Evolutionary conservation across 2,329 filamentous ascomycete species (phyloP).

Genomic region (Bretziella fagacearum): DNA sequence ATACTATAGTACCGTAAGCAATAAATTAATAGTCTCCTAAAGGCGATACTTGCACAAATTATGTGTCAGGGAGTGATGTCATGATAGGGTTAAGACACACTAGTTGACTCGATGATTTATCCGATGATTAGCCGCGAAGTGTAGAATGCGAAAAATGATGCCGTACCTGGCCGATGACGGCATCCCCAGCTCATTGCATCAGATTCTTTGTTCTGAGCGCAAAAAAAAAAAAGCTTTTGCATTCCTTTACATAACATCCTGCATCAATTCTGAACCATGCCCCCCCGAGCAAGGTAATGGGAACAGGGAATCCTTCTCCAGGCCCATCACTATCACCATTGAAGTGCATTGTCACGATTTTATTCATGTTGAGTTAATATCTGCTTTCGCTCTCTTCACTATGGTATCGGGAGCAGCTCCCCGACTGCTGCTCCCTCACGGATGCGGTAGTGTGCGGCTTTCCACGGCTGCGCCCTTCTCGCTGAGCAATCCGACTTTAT

Average conservation of each 20-base stretch:
- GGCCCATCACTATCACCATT: neutral
- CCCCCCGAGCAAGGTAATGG: slow-evolving; percentile 8
- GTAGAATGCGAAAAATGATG: neutral
- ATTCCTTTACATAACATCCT: neutral
- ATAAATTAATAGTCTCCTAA: too few relatives aligned
- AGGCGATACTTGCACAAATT: too few relatives aligned
- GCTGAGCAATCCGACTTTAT: neutral
- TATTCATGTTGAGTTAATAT: slow-evolving; percentile 5
- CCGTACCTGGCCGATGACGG: slow-evolving; percentile 2
- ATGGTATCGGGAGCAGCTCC: slow-evolving; percentile 35
- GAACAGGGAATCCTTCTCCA: slow-evolving; percentile 11
- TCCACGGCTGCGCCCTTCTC: neutral
- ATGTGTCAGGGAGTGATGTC: too few relatives aligned
- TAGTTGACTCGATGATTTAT: too few relatives aligned
- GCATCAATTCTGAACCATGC: slow-evolving; percentile 3
- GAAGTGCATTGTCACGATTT: neutral
- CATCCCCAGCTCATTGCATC: neutral
- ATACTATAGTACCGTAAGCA: too few relatives aligned
- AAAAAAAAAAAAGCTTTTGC: neutral
- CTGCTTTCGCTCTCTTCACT: slow-evolving; percentile 18
- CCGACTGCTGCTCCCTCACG: slow-evolving; percentile 29
- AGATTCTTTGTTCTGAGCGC: neutral
- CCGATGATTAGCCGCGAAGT: slow-evolving; percentile 4
- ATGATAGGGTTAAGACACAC: slow-evolving; percentile 2
- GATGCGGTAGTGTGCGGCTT: slow-evolving; percentile 6